phyloP scores from a whole-genome alignment of 805 yeast species.

The Lipomyces lipofer region DNA sequence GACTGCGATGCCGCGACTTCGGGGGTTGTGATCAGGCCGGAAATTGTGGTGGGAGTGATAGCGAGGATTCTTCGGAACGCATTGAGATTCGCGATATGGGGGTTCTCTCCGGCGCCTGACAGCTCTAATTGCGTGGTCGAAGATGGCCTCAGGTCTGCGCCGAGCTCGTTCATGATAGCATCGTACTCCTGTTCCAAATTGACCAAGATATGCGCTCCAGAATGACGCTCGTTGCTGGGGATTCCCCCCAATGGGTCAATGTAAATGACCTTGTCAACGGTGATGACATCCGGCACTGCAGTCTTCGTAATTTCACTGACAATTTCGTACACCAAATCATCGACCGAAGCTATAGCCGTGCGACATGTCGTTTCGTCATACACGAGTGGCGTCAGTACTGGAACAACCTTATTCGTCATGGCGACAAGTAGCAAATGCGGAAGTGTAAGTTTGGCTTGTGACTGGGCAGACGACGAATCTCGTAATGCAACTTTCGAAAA shows the following conservation, averaged over 20 bases:
- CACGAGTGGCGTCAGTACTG: slow-evolving; percentile 62
- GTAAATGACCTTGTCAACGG: slow-evolving; percentile 78
- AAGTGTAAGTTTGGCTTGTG: slow-evolving; percentile 8
- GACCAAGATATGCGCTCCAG: slow-evolving; percentile 79
- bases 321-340: slow-evolving; percentile 46
- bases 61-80: slow-evolving; percentile 61
- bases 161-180: slow-evolving; percentile 61
- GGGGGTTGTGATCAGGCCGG: slow-evolving; percentile 88
- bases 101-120: not conserved
- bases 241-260: slow-evolving; percentile 87
- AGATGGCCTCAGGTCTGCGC: not conserved
- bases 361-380: slow-evolving; percentile 56
- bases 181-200: slow-evolving; percentile 80
- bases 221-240: slow-evolving; percentile 77
- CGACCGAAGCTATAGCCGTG: slow-evolving; percentile 43
- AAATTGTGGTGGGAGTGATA: slow-evolving; percentile 54
- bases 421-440: slow-evolving; percentile 44
- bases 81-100: slow-evolving; percentile 65
- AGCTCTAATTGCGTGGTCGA: not conserved
- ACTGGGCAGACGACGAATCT: not conserved
- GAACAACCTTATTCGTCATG: slow-evolving; percentile 47
- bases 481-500: slow-evolving; percentile 12
- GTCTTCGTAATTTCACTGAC: slow-evolving; percentile 40
- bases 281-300: slow-evolving; percentile 36
- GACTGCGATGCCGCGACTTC: slow-evolving; percentile 56